phyloP scores from a whole-genome alignment of 1,284 basidiomycete species.

The Volvariella volvacea region DNA sequence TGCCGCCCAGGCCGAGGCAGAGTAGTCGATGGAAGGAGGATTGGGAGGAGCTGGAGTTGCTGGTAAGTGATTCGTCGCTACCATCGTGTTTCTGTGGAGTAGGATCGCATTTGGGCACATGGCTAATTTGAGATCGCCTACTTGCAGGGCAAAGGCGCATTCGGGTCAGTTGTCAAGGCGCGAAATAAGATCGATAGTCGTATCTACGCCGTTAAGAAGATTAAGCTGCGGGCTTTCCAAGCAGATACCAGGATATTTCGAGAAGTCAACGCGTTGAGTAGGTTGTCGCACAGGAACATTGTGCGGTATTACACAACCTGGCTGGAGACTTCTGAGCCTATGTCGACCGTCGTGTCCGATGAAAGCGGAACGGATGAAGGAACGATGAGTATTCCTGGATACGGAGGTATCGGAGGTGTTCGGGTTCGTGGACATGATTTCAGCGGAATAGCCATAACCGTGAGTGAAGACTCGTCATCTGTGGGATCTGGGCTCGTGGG shows the following conservation, averaged over 20 bases:
- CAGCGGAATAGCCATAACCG: no score
- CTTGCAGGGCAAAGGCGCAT: conserved; percentile 83
- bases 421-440: no score
- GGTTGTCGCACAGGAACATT: conserved; percentile 85
- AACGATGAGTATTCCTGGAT: conserved; percentile 6
- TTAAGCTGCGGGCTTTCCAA: conserved; percentile 2
- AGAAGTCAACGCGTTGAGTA: conserved; percentile 86
- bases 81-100: background rate
- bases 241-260: conserved; percentile 86
- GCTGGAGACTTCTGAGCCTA: conserved; percentile 61
- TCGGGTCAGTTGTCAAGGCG: conserved; percentile 92
- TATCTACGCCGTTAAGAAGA: conserved; percentile 59
- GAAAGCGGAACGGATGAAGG: conserved; percentile 30
- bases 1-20: conserved; percentile 38
- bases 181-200: conserved; percentile 74
- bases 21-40: conserved; percentile 78
- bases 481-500: no score
- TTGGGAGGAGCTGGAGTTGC: conserved; percentile 74
- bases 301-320: conserved; percentile 87
- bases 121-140: conserved; percentile 1
- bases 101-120: background rate
- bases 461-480: no score
- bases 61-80: conserved; percentile 38
- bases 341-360: conserved; percentile 40
- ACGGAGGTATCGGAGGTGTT: no score